Evolutionary conservation across 495 filamentous ascomycete genomes (phyloP).

Genomic region (Penicillium parvum): DNA sequence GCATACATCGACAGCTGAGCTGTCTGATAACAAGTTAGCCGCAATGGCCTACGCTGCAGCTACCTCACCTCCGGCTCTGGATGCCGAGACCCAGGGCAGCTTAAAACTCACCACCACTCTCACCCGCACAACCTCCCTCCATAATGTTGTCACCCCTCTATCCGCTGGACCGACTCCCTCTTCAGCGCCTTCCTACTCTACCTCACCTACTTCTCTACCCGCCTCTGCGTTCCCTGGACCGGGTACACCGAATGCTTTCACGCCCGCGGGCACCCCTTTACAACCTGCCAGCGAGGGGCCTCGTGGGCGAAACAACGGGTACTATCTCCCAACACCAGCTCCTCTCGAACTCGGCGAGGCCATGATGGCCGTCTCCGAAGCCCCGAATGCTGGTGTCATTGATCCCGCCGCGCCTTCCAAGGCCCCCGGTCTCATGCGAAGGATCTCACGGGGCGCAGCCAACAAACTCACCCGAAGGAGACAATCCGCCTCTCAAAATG

Average conservation of each 20-base stretch:
- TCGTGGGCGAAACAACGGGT: slow-evolving; percentile 40
- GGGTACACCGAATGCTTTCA: slow-evolving; percentile 38
- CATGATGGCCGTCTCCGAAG: slow-evolving; percentile 42
- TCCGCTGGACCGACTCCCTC: slow-evolving; percentile 24
- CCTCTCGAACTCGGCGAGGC: slow-evolving; percentile 54
- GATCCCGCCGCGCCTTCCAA: slow-evolving; percentile 51
- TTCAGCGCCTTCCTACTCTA: slow-evolving; percentile 28
- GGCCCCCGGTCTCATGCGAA: slow-evolving; percentile 57
- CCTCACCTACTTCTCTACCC: slow-evolving; percentile 30
- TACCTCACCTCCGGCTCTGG: slow-evolving; percentile 37
- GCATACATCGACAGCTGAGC: slow-evolving; percentile 34
- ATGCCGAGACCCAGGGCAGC: slow-evolving; percentile 38
- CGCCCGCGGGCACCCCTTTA: slow-evolving; percentile 47
- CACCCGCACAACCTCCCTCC: slow-evolving; percentile 33
- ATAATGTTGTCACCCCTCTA: slow-evolving; percentile 35
- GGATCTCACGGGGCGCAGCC: slow-evolving; percentile 61
- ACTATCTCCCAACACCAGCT: slow-evolving; percentile 33
- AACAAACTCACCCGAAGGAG: slow-evolving; percentile 61
- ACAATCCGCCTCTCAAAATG: slow-evolving; percentile 65
- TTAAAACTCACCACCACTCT: slow-evolving; percentile 41
- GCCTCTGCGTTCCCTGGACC: slow-evolving; percentile 28
- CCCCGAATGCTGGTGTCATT: slow-evolving; percentile 32
- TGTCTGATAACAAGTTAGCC: slow-evolving; percentile 29
- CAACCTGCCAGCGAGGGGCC: slow-evolving; percentile 48
- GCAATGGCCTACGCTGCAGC: slow-evolving; percentile 44